Percentiles rank a stretch among this genome's conserved stretches.
phyloP scores from a whole-genome alignment of 1,284 basidiomycete species.

The Trichosporon inkin region DNA sequence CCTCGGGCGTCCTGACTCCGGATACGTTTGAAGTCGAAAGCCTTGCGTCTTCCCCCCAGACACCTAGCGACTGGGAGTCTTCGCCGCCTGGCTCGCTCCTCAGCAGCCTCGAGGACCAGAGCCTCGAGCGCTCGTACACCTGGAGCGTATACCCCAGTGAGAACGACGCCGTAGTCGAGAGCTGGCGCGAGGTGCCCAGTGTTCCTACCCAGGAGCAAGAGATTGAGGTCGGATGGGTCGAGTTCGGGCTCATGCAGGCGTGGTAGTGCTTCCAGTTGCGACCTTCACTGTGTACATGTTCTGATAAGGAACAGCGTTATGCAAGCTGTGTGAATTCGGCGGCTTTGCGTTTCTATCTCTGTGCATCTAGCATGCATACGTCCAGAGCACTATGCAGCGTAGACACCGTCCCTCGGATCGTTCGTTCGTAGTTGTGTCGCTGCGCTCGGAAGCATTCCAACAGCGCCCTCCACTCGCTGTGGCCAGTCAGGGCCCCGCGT shows the following conservation, averaged over 20 bases:
- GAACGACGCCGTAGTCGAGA: constrained; percentile 3
- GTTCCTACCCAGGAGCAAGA: not conserved
- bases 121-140: constrained; percentile 1
- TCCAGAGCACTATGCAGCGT: too few species aligned
- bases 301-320: not conserved
- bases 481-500: not conserved
- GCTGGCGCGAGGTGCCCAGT: not conserved
- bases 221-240: constrained; percentile 10
- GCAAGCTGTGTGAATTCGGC: not conserved
- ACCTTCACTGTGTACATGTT: not conserved
- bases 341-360: too few species aligned
- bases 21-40: not conserved
- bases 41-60: not conserved
- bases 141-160: constrained; percentile 4
- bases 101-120: constrained; percentile 1
- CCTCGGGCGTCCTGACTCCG: not conserved
- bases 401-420: too few species aligned
- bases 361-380: too few species aligned
- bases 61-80: not conserved
- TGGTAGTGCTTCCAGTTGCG: constrained; percentile 1
- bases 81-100: not conserved
- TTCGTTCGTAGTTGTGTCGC: too few species aligned
- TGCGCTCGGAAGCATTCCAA: not conserved
- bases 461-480: not conserved
- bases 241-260: constrained; percentile 10